Conservation (phyloP, 208 protist species). For the Acanthamoeba castellanii region DNA sequence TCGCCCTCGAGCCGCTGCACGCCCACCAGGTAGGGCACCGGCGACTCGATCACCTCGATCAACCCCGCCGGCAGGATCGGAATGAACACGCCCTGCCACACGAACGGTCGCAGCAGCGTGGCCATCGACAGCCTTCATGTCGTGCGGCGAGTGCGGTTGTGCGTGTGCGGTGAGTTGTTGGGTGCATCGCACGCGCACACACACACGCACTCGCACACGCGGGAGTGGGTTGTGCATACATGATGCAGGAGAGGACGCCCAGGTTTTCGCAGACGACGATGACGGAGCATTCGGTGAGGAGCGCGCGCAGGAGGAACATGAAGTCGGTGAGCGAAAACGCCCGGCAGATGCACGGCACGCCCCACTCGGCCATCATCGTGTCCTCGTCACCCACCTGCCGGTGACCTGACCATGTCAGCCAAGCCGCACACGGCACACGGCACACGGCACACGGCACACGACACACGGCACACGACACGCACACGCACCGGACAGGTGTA, state of each 20-base stretch:
- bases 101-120: conserved; percentile 47
- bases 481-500: no score
- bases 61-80: conserved; percentile 14
- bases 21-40: conserved; percentile 57
- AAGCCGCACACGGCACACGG: no score
- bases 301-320: conserved; percentile 33
- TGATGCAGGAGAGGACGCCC: conserved; percentile 19
- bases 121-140: conserved; percentile 17
- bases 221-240: not conserved
- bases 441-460: no score
- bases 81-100: conserved; percentile 73
- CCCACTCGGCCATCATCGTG: conserved; percentile 67
- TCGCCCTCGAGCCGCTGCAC: conserved; percentile 22
- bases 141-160: not conserved
- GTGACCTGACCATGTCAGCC: no score
- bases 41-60: not conserved
- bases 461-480: no score
- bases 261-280: conserved; percentile 49
- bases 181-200: no score
- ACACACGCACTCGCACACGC: not conserved
- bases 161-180: no score
- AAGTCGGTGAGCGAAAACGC: conserved; percentile 15
- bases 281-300: conserved; percentile 23
- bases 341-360: not conserved
- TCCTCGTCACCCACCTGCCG: conserved; percentile 30